phyloP scores from a whole-genome alignment of 345 rosid genomes.

The Schrenkiella parvula region DNA sequence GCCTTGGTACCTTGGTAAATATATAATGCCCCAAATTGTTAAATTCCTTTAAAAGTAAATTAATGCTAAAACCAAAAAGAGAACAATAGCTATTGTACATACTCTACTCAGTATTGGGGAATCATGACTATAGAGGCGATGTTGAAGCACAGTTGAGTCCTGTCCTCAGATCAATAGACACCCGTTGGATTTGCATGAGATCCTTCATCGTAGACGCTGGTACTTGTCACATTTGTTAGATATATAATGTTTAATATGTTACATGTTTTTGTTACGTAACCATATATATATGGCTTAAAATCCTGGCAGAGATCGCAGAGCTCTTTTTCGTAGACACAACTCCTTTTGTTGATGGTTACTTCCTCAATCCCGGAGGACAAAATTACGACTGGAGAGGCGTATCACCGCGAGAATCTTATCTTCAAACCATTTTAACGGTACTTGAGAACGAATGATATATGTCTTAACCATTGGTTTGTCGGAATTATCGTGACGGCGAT shows the following conservation, averaged over 20 bases:
- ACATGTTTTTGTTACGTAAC: not conserved
- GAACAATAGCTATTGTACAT: not conserved
- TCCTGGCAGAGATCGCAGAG: conserved; percentile 38
- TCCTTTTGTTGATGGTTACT: conserved; percentile 52
- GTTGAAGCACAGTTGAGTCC: conserved; percentile 43
- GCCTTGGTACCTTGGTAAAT: conserved; percentile 46
- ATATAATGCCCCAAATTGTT: not conserved
- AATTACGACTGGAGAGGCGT: conserved; percentile 47
- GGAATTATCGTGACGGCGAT: not conserved
- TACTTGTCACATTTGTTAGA: not conserved
- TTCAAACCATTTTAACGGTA: conserved; percentile 24
- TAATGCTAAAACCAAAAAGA: not conserved
- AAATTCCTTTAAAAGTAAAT: not conserved
- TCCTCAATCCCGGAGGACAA: conserved; percentile 27
- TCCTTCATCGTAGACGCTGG: conserved; percentile 42
- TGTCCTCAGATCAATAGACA: conserved; percentile 28
- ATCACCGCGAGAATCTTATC: conserved; percentile 32
- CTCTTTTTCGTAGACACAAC: conserved; percentile 56
- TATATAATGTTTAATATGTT: not conserved
- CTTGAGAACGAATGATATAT: not conserved
- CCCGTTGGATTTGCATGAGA: conserved; percentile 42
- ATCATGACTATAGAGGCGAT: conserved; percentile 47
- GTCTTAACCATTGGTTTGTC: not conserved
- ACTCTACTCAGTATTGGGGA: conserved; percentile 41
- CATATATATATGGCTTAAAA: not conserved